Base-by-base conservation (phyloP, 352 stramenopile genomes). In the Blastocystis sp. region DNA sequence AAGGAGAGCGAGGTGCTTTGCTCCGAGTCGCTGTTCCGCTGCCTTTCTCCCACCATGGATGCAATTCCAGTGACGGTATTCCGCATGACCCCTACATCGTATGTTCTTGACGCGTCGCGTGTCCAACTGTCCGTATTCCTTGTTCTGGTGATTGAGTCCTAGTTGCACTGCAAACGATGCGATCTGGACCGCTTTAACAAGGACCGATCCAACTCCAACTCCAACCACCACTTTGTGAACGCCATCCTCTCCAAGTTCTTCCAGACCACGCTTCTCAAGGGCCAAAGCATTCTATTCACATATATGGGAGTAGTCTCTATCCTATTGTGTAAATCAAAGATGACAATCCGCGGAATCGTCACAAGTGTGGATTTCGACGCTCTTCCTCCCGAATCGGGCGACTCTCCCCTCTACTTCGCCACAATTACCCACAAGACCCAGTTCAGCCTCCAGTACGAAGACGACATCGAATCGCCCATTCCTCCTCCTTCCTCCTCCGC, bases 141-240 rank as follows among this genome's bases (percentile, higher is more conserved):
- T 1, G 0, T 43, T 19, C 2, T 66, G 17, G 1, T 3, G 52
- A 1, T 2, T 84, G 10, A 45, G 14, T 42, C 1, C 1, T 84
- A 84, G 74, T 70, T 84, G 28, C 66, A 57, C 57, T 84, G 61
- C 54, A 84, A 69, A 38, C 74, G 74, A 17, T 59, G 42, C 19
- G n/a, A 84, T 43, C 57, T 84, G 38, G 74, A 84, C 60, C 74
- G 74, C 28, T 84, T 84, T 42, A 84, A 84, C 74, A 84, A 52
- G 45, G 60, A 84, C 24, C 57, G 28, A 19, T 28, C 54, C 17
- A 68, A 54, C 17, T 69, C 74, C 4, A 84, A 84, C 74, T 60
- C 54, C 74, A 84, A 84, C 38, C 45, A 84, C 11, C 17, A 84
- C 42, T 69, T 84, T 19, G 43, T 84, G 9, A 54, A 70, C 40